Evolutionary conservation across 1,284 basidiomycete species (phyloP), one percentile per base, ranked within the genome.

Genomic region (Trametes sp.): DNA sequence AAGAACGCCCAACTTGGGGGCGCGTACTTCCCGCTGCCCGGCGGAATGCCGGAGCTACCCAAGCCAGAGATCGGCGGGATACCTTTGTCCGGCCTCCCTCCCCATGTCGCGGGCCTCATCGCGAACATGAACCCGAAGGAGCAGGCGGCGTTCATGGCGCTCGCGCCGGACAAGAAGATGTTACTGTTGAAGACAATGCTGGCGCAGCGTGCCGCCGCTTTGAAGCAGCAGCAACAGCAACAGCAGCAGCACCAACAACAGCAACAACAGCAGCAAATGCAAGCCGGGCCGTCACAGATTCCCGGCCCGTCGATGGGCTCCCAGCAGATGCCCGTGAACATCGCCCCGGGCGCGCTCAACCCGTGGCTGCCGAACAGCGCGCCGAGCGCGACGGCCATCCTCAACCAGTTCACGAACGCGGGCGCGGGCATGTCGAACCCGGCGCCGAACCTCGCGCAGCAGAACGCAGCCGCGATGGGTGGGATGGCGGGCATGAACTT

Each of bases 1-100:
- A 69, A 69, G 23, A 36, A 36, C 6, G 69, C 64, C 10, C 28
- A 29, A 2, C 74, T 89, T 16, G 76, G 74, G 3, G 87, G 82
- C 10, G 83, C 82, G 0, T 81, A 83, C 57, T 91, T 90, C 70
- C 82, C 84, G 0, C 49, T 80, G 0, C 81, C 78, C 0, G 87
- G 87, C 0, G 88, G 87, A 2, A 76, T 91, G 28, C 86, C 89
- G 1, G 86, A 88, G 58, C 64, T 81, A 21, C 76, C 82, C 56
- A 70, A 73, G 69, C 35, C 65, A 4, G 64, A 67, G 14, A 13
- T 59, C 35, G 61, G 28, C 26, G 72, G 69, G 33, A 71, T 72
- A 23, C 26, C 52, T 67, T 42, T 38, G 6, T 14, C 16, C n/a
- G 31, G 2, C 42, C 14, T 65, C 4, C 63, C 63, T 2, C 35